Base-by-base conservation (phyloP, 2,329 filamentous ascomycete species). In the Rutstroemia sydowiana region DNA sequence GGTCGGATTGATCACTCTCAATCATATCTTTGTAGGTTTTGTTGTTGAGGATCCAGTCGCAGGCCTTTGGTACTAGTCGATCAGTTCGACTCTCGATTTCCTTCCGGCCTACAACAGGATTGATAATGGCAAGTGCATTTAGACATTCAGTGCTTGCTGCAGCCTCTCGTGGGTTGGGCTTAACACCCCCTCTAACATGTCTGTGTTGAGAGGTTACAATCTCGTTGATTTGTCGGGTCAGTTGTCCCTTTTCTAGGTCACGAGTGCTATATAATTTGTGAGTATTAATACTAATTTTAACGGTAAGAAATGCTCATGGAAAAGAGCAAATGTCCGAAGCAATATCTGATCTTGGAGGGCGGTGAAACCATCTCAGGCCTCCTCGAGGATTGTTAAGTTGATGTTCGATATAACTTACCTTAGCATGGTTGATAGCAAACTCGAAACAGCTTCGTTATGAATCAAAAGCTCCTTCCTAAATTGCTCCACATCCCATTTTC, bases 161-260 rank as follows among this genome's bases (percentile, higher is more conserved):
- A 18, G 13, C 23, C 7, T 51, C 48, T 45, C 26, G 23, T 32
- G 48, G 32, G 6, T 31, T 23, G 23, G 42, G 4, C 23, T 51
- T 45, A 6, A 2, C 9, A 5, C 23, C 34, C 0, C 48, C 32
- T 11, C 48, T 43, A 5, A 51, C 41, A 41, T 18, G 45, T 46
- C 48, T 51, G 48, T 51, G 48, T n/a, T 51, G 48, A 5, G 32
- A 45, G 42, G 48, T 28, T 14, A 51, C 48, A 14, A 51, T 51
- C 2, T 51, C 48, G 30, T 51, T 51, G 16, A 51, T 51, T 30
- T 51, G 48, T 36, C 48, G 48, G 8, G 31, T 31, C 3, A 51
- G 42, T 32, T 51, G 48, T 6, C 48, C 48, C 32, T 51, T 51
- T 3, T 51, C 48, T 32, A 46, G 26, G 7, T 32, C 41, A 23